A percentile compares a stretch with the other conserved stretches of the same genome.
Conservation (phyloP, 2,329 filamentous ascomycete species). For the Arthrobotrys megalospora region DNA sequence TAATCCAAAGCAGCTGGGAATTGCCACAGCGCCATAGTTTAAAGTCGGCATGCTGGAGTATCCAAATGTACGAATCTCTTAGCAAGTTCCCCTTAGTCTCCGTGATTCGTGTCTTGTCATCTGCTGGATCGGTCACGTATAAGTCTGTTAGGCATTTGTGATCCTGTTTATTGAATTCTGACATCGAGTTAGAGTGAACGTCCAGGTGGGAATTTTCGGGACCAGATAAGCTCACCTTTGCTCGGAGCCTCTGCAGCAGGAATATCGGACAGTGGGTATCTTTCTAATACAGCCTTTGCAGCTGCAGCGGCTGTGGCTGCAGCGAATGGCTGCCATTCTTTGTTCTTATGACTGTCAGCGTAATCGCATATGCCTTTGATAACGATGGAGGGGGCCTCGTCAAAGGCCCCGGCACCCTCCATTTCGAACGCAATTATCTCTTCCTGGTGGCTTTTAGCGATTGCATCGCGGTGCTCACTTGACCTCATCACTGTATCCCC, state of each 20-base stretch:
- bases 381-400: constrained; percentile 60
- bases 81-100: constrained; percentile 66
- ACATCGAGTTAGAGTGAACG: not conserved
- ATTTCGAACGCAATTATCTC: constrained; percentile 65
- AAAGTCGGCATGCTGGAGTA: constrained; percentile 65
- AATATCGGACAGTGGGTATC: not conserved
- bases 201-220: no score
- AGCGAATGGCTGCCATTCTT: constrained; percentile 23
- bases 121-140: constrained; percentile 64
- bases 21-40: constrained; percentile 63
- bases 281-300: constrained; percentile 5
- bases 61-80: constrained; percentile 66
- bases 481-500: constrained; percentile 66
- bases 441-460: constrained; percentile 58
- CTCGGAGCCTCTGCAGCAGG: not conserved
- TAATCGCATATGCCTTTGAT: constrained; percentile 29
- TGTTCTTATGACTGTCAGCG: constrained; percentile 22
- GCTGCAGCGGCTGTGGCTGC: constrained; percentile 7
- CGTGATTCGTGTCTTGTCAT: constrained; percentile 67
- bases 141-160: constrained; percentile 63
- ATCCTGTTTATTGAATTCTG: not conserved
- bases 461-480: constrained; percentile 63
- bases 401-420: constrained; percentile 65
- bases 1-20: constrained; percentile 67
- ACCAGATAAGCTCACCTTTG: not conserved